Conservation (phyloP, 441 rosid species). For the Erodium trifolium region DNA sequence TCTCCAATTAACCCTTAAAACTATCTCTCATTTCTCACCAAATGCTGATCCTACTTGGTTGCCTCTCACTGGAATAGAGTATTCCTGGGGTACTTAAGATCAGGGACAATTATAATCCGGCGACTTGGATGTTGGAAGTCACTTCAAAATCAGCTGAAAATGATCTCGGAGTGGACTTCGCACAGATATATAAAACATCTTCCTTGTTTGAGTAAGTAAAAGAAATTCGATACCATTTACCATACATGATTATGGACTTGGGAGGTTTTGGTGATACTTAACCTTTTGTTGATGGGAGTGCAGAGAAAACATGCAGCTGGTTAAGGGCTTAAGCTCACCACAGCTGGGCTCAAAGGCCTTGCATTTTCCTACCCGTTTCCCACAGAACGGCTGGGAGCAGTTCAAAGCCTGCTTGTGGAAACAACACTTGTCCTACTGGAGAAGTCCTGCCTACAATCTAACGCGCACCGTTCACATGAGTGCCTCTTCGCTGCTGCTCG, state of each 20-base stretch:
- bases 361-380: conserved; percentile 36
- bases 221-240: too few relatives aligned
- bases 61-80: conserved; percentile 17
- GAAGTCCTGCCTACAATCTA: conserved; percentile 61
- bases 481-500: conserved; percentile 32
- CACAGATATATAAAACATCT: conserved; percentile 33
- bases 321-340: conserved; percentile 33
- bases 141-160: conserved; percentile 43
- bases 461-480: conserved; percentile 33
- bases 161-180: conserved; percentile 45
- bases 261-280: too few relatives aligned
- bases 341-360: conserved; percentile 36
- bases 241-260: too few relatives aligned
- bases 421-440: conserved; percentile 63
- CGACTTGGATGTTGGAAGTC: conserved; percentile 62
- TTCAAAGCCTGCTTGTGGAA: conserved; percentile 64
- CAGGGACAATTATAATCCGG: conserved; percentile 47
- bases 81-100: conserved; percentile 47
- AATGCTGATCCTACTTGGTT: background rate
- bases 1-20: too few relatives aligned
- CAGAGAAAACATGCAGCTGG: conserved; percentile 35
- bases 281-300: conserved; percentile 3
- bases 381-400: conserved; percentile 44
- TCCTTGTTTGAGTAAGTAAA: conserved; percentile 26
- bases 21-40: too few relatives aligned